Evolutionary conservation across 352 stramenopile species (phyloP).

Genomic region (Pythium brachiatum): DNA sequence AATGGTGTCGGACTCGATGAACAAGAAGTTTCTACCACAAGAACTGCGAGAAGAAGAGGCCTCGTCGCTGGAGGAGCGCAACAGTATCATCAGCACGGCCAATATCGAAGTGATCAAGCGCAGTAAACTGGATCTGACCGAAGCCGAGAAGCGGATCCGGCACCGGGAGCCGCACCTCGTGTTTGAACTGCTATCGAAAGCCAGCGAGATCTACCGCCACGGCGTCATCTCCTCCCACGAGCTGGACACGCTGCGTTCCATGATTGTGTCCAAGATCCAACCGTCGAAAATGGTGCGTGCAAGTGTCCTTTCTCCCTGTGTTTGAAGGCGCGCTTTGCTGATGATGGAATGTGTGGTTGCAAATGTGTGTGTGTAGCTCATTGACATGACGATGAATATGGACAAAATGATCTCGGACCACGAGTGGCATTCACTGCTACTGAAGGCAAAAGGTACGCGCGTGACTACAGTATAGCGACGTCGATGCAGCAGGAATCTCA

Average conservation of each 20-base stretch:
- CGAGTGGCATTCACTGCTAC: slow-evolving; percentile 80
- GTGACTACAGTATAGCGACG: too few relatives aligned
- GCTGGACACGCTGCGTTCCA: slow-evolving; percentile 66
- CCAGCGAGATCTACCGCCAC: slow-evolving; percentile 79
- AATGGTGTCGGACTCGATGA: slow-evolving; percentile 81
- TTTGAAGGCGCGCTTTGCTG: too few relatives aligned
- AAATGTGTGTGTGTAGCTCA: slow-evolving; percentile 37
- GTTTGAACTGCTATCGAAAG: slow-evolving; percentile 79
- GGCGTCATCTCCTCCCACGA: slow-evolving; percentile 81
- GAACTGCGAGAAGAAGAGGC: slow-evolving; percentile 36
- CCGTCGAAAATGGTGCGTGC: slow-evolving; percentile 72
- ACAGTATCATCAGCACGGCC: slow-evolving; percentile 62
- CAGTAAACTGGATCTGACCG: slow-evolving; percentile 74
- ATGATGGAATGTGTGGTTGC: too few relatives aligned
- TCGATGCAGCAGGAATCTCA: too few relatives aligned
- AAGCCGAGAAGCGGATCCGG: slow-evolving; percentile 81
- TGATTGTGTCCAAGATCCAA: slow-evolving; percentile 80
- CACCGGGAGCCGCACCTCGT: slow-evolving; percentile 80
- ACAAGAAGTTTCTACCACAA: slow-evolving; percentile 71
- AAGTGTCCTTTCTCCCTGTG: neutral
- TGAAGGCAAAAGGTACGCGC: slow-evolving; percentile 73
- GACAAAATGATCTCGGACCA: slow-evolving; percentile 84
- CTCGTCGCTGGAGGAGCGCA: neutral
- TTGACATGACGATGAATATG: slow-evolving; percentile 84
- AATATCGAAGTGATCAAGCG: slow-evolving; percentile 83